phyloP scores from a whole-genome alignment of 176 grass and related monocot species.

The Alopecurus myosuroides region DNA sequence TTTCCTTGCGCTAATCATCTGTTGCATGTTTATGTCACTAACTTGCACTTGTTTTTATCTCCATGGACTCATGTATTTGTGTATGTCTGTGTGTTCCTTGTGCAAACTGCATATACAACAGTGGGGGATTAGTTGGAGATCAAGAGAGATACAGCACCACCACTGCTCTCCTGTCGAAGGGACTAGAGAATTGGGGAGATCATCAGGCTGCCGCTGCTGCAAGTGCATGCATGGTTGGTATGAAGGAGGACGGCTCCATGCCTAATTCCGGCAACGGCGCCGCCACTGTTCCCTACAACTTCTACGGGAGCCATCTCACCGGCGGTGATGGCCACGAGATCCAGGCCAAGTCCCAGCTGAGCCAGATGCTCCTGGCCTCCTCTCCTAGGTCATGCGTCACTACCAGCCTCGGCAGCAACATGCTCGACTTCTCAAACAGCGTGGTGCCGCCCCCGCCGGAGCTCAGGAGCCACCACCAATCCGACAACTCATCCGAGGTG shows the following conservation, averaged over 20 bases:
- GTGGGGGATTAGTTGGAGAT: conserved; percentile 53
- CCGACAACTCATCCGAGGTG: conserved; percentile 91
- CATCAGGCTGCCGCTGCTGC: conserved; percentile 5
- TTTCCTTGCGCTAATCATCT: conserved; percentile 33
- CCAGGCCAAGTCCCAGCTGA: conserved; percentile 57
- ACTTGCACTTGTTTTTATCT: conserved; percentile 38
- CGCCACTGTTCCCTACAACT: conserved; percentile 26
- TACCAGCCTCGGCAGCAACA: conserved; percentile 75
- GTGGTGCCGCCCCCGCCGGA: conserved; percentile 27
- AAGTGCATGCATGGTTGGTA: conserved; percentile 21
- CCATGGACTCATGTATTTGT: conserved; percentile 31
- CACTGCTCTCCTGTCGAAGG: conserved; percentile 47
- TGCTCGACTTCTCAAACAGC: conserved; percentile 84
- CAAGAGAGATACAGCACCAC: conserved; percentile 45
- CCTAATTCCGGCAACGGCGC: neutral
- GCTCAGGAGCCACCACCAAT: conserved; percentile 41
- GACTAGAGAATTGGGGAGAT: conserved; percentile 55
- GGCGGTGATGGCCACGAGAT: conserved; percentile 57
- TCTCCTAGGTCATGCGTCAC: conserved; percentile 93
- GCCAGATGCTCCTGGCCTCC: conserved; percentile 62
- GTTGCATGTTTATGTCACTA: conserved; percentile 22
- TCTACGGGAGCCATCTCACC: conserved; percentile 35
- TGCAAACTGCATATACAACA: conserved; percentile 27
- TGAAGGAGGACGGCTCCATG: conserved; percentile 48
- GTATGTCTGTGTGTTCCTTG: conserved; percentile 4